Conservation (phyloP, 805 yeast species). For the Candida xiaguanensis region DNA sequence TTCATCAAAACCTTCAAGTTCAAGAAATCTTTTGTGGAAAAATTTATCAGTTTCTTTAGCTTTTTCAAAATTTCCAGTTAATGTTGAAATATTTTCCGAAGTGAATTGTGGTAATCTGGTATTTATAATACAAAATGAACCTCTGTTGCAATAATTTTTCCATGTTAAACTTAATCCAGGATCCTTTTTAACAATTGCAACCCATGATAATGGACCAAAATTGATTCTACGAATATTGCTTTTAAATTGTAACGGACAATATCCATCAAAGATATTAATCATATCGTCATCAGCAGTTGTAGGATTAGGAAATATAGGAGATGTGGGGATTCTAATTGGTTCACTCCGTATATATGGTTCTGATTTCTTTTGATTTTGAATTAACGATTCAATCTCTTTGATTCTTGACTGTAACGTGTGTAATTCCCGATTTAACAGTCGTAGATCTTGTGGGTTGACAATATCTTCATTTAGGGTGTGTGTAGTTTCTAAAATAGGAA, state of each 20-base stretch:
- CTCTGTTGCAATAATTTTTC: conserved; percentile 22
- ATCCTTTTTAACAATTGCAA: conserved; percentile 33
- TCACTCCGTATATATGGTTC: neutral
- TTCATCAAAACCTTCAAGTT: conserved; percentile 33
- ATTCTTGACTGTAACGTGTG: conserved; percentile 8
- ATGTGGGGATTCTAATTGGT: neutral
- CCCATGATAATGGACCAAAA: conserved; percentile 39
- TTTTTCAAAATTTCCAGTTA: conserved; percentile 6
- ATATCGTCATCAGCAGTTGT: conserved; percentile 24
- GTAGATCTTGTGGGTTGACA: conserved; percentile 7
- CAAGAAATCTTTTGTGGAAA: conserved; percentile 28
- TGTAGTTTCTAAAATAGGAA: no score
- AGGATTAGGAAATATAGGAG: conserved; percentile 15
- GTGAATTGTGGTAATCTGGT: conserved; percentile 22
- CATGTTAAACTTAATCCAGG: conserved; percentile 29
- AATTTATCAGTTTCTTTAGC: conserved; percentile 16
- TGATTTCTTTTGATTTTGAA: neutral
- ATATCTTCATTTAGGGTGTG: neutral
- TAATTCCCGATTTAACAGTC: conserved; percentile 9
- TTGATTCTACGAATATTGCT: conserved; percentile 24
- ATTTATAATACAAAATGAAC: conserved; percentile 18
- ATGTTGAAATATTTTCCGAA: conserved; percentile 13
- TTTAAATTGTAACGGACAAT: conserved; percentile 28
- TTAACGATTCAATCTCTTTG: neutral
- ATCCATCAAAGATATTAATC: conserved; percentile 41